A percentile compares a stretch with the other conserved stretches of the same genome.
Conservation (phyloP, 345 rosid species). For the Dipteronia sinensis region DNA sequence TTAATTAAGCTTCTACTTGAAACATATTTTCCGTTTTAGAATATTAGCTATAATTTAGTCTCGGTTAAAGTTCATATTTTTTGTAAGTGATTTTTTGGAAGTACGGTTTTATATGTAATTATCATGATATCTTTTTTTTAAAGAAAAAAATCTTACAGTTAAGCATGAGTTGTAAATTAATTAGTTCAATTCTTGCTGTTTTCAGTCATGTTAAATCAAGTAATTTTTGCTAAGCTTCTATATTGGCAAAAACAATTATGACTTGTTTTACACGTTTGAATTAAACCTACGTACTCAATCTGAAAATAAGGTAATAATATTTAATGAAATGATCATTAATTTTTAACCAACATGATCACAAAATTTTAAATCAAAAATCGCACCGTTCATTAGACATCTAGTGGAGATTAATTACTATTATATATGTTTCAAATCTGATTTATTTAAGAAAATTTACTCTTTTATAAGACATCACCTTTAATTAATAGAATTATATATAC, state of each 20-base stretch:
- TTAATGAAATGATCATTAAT: neutral
- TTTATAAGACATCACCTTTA: neutral
- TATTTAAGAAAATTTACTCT: neutral
- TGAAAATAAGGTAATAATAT: no score
- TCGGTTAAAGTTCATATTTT: no score
- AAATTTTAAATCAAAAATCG: no score
- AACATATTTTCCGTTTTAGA: neutral
- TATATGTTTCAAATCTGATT: neutral
- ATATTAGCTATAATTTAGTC: neutral
- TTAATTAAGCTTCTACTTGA: neutral
- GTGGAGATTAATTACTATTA: neutral
- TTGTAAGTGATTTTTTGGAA: no score
- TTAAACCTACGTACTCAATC: no score
- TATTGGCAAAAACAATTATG: neutral
- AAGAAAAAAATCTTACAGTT: neutral
- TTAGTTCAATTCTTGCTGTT: neutral
- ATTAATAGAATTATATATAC: no score
- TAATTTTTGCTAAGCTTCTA: neutral
- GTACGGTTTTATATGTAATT: neutral
- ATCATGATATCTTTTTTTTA: no score
- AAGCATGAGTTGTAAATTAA: neutral
- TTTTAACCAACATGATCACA: neutral
- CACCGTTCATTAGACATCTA: neutral
- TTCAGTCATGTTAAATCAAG: neutral
- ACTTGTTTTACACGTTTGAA: no score